Conservation (phyloP, 441 rosid species). For the Bruguiera hainesii region DNA sequence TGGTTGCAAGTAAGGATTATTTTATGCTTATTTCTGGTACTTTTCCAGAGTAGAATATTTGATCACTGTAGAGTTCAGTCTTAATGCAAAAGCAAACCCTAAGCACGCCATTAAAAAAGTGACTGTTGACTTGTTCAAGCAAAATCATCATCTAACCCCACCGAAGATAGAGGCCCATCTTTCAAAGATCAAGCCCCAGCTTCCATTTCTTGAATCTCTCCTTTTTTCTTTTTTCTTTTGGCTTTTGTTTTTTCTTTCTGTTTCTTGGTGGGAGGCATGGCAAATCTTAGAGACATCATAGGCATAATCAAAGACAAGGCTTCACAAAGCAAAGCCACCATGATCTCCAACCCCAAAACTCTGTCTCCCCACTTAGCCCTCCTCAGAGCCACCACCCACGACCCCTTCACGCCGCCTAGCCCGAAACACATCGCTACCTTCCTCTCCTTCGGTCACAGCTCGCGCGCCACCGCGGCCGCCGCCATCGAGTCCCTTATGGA, state of each 20-base stretch:
- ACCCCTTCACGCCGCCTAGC: constrained; percentile 52
- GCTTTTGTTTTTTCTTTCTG: neutral
- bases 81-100: too few relatives aligned
- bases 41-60: too few relatives aligned
- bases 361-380: constrained; percentile 50
- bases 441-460: constrained; percentile 58
- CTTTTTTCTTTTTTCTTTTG: too few relatives aligned
- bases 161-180: too few relatives aligned
- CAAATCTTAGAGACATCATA: constrained; percentile 48
- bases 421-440: constrained; percentile 49
- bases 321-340: constrained; percentile 76
- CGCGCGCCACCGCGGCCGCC: constrained; percentile 66
- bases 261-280: constrained; percentile 41
- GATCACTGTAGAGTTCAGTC: too few relatives aligned
- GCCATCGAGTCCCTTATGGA: constrained; percentile 75
- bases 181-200: neutral
- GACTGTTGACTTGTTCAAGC: too few relatives aligned
- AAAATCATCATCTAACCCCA: too few relatives aligned
- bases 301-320: constrained; percentile 73
- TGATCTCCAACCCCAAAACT: constrained; percentile 39
- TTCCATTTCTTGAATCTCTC: neutral
- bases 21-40: too few relatives aligned
- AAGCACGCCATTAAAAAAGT: too few relatives aligned
- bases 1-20: too few relatives aligned
- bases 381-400: constrained; percentile 77